phyloP scores from a whole-genome alignment of 202 grass and related monocot species.

The Carex arenaria region DNA sequence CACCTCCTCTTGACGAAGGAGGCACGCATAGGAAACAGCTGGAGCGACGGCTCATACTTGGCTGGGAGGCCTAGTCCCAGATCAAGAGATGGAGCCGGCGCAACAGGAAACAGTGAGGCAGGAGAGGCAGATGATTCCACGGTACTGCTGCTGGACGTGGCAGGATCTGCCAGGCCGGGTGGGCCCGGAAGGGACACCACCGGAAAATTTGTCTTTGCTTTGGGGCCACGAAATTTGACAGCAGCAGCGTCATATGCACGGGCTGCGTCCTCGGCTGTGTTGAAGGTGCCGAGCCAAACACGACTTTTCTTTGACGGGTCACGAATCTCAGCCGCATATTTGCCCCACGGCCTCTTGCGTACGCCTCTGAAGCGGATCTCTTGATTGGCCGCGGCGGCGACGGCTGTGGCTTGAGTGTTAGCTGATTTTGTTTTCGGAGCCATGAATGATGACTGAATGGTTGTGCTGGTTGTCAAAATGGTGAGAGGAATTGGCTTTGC shows the following conservation, averaged over 20 bases:
- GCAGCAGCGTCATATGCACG: conserved; percentile 80
- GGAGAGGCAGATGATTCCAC: conserved; percentile 51
- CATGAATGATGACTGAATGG: conserved; percentile 22
- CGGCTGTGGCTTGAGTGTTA: neutral
- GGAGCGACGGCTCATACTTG: conserved; percentile 34
- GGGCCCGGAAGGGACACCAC: neutral
- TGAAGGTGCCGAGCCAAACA: conserved; percentile 96
- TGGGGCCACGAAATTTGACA: conserved; percentile 68
- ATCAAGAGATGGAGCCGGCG: conserved; percentile 32
- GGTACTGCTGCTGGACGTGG: conserved; percentile 61
- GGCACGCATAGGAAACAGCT: conserved; percentile 41
- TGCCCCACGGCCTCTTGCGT: conserved; percentile 71
- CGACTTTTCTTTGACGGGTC: conserved; percentile 63
- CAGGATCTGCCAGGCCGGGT: conserved; percentile 4
- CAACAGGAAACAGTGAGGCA: neutral
- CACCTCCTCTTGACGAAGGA: neutral
- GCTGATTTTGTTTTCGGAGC: conserved; percentile 38
- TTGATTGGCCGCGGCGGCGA: neutral
- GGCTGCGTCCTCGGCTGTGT: conserved; percentile 86
- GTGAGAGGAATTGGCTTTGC: neutral
- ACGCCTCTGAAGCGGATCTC: conserved; percentile 77
- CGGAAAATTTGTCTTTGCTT: conserved; percentile 86
- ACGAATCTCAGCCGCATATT: conserved; percentile 83
- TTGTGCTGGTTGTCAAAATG: too few relatives aligned
- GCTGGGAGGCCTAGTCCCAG: conserved; percentile 31